Percentiles rank a stretch among this genome's conserved stretches.
Conservation (phyloP, 768 basidiomycete species). For the Roridomyces roridus region DNA sequence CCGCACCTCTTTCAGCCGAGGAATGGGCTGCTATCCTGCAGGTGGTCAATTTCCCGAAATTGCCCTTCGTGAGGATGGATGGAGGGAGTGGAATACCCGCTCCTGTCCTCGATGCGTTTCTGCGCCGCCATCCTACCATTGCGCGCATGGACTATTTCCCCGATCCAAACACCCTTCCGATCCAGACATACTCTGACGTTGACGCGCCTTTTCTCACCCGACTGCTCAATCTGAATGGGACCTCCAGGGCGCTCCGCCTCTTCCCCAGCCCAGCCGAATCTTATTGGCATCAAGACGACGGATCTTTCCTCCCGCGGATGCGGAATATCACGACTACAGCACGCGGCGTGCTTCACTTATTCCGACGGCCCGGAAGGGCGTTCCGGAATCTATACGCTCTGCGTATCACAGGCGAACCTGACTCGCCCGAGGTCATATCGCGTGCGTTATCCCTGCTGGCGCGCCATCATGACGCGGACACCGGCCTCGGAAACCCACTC, state of each 20-base stretch:
- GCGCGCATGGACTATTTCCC: slow-evolving; percentile 23
- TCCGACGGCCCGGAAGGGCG: neutral
- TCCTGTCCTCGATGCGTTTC: slow-evolving; percentile 17
- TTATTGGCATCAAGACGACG: no score
- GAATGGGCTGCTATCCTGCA: slow-evolving; percentile 23
- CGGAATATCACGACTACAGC: slow-evolving; percentile 20
- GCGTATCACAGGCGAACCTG: slow-evolving; percentile 6
- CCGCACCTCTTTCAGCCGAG: slow-evolving; percentile 7
- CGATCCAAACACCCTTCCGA: slow-evolving; percentile 8
- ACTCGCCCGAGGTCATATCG: neutral
- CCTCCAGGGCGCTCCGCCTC: neutral
- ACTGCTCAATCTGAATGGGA: no score
- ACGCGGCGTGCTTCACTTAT: slow-evolving; percentile 3
- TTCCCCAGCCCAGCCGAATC: neutral
- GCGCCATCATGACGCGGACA: no score
- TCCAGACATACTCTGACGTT: no score
- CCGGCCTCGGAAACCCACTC: neutral
- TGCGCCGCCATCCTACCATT: slow-evolving; percentile 11
- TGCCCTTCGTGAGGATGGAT: slow-evolving; percentile 16
- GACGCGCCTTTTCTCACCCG: no score
- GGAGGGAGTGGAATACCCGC: slow-evolving; percentile 1
- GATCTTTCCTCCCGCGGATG: slow-evolving; percentile 6
- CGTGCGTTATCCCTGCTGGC: slow-evolving; percentile 1
- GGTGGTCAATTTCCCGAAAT: slow-evolving; percentile 1
- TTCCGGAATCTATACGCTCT: slow-evolving; percentile 14